These are phyloP conservation scores for Didymella sp. DNA, from an alignment of 2,329 filamentous ascomycete genomes.

Conservation along the genomic window DNA sequence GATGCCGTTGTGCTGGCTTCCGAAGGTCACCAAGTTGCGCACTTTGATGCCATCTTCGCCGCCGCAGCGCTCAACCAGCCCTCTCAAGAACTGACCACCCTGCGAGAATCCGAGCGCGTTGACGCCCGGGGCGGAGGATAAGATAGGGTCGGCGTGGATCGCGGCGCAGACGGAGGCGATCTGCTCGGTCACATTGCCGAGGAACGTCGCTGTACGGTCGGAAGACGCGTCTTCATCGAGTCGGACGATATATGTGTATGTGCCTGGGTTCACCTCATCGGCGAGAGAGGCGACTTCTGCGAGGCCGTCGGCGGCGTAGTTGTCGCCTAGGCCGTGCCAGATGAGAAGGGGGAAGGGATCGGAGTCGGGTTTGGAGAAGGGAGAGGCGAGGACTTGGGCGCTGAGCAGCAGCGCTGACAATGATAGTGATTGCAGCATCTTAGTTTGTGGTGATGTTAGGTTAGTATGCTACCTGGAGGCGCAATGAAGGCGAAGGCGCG, in stretches of 20 bases:
- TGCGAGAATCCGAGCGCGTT: slow-evolving; percentile 96
- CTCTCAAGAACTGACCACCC: slow-evolving; percentile 94
- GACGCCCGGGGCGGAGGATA: slow-evolving; percentile 80
- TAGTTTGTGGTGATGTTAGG: slow-evolving; percentile 16
- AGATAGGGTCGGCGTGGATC: slow-evolving; percentile 76
- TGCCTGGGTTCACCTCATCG: slow-evolving; percentile 77
- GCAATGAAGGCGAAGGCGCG: slow-evolving; percentile 12
- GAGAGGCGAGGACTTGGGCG: slow-evolving; percentile 10
- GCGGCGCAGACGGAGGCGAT: slow-evolving; percentile 78
- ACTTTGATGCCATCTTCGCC: slow-evolving; percentile 68
- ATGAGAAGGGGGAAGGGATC: slow-evolving; percentile 79
- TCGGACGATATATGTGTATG: slow-evolving; percentile 80
- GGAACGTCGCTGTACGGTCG: slow-evolving; percentile 86
- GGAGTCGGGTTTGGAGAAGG: slow-evolving; percentile 19
- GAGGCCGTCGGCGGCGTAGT: slow-evolving; percentile 78
- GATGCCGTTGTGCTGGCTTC: slow-evolving; percentile 93
- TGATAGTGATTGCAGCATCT: slow-evolving; percentile 32
- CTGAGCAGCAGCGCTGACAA: slow-evolving; percentile 28
- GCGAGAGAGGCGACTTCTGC: slow-evolving; percentile 74
- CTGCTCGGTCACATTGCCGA: slow-evolving; percentile 86
- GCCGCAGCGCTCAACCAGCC: slow-evolving; percentile 80
- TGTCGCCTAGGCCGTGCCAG: slow-evolving; percentile 88
- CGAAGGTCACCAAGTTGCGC: slow-evolving; percentile 83
- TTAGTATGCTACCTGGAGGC: slow-evolving; percentile 15
- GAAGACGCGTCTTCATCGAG: slow-evolving; percentile 69